Evolutionary conservation across 176 grass and related monocot species (phyloP).

Genomic region (Cenchrus americanus): DNA sequence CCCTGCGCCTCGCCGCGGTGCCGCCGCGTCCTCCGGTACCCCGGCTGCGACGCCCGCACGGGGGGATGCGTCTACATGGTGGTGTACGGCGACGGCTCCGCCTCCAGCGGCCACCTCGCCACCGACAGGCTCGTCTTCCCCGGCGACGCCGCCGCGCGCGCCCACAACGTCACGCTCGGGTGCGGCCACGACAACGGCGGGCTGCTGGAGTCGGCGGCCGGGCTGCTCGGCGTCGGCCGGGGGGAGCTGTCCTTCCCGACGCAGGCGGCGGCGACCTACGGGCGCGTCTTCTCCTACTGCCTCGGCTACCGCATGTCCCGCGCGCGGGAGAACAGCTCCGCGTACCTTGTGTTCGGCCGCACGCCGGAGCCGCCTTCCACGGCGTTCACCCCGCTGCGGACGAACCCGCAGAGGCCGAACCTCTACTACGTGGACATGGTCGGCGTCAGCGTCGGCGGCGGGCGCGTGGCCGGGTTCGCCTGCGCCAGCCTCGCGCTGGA

Average conservation of each 20-base stretch:
- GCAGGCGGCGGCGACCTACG: conserved; percentile 57
- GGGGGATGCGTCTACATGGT: conserved; percentile 53
- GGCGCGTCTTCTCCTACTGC: conserved; percentile 72
- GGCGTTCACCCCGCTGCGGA: conserved; percentile 62
- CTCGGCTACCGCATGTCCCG: conserved; percentile 56
- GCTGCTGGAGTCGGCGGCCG: conserved; percentile 55
- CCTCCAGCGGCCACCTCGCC: conserved; percentile 51
- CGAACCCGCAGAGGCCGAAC: conserved; percentile 50
- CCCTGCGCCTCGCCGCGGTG: conserved; percentile 57
- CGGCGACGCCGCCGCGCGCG: conserved; percentile 14
- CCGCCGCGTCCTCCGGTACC: conserved; percentile 34
- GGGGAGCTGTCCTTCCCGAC: conserved; percentile 61
- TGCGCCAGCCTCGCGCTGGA: conserved; percentile 54
- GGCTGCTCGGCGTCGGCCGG: conserved; percentile 68
- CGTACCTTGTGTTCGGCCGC: conserved; percentile 67
- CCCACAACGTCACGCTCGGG: conserved; percentile 54
- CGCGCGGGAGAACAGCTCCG: conserved; percentile 28
- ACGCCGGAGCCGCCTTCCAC: conserved; percentile 36
- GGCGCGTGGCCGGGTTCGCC: conserved; percentile 39
- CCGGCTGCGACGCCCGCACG: conserved; percentile 50
- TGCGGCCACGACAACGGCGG: conserved; percentile 79
- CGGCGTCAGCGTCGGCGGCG: conserved; percentile 64
- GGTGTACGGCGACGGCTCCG: conserved; percentile 70
- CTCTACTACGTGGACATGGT: conserved; percentile 69
- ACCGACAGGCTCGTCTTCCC: conserved; percentile 67